Conservation (phyloP, 2,329 filamentous ascomycete genomes). For the Nemania diffusa region DNA sequence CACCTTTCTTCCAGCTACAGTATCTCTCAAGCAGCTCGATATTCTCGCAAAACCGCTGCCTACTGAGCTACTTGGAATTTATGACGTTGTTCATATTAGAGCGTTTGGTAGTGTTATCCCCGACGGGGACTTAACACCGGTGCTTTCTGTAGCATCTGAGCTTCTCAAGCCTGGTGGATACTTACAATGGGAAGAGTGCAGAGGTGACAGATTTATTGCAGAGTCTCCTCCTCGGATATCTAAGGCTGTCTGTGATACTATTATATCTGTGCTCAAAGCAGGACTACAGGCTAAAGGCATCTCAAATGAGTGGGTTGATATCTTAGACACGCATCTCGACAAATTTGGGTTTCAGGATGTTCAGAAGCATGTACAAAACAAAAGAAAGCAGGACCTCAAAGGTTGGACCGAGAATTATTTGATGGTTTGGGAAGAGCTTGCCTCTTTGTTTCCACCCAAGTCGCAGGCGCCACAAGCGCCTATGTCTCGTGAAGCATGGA, state of each 20-base stretch:
- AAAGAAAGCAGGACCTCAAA: constrained; percentile 39
- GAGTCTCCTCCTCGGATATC: constrained; percentile 33
- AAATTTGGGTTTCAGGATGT: constrained; percentile 24
- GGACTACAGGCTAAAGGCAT: constrained; percentile 1
- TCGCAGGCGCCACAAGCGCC: constrained; percentile 34
- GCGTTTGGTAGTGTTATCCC: constrained; percentile 35
- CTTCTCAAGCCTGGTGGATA: constrained; percentile 43
- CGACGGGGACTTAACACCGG: constrained; percentile 28
- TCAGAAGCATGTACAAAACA: background rate
- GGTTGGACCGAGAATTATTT: constrained; percentile 45
- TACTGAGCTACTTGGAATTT: constrained; percentile 33
- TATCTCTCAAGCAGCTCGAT: constrained; percentile 39
- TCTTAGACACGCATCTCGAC: constrained; percentile 8
- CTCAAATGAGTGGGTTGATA: background rate
- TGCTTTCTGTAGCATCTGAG: constrained; percentile 33
- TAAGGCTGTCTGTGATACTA: background rate
- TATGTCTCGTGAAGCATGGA: constrained; percentile 38
- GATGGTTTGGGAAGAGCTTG: constrained; percentile 45
- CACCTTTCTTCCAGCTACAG: constrained; percentile 29
- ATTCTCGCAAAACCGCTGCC: constrained; percentile 35
- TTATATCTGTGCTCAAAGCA: background rate
- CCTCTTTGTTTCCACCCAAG: constrained; percentile 36
- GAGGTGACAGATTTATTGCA: constrained; percentile 30
- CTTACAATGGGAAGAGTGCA: constrained; percentile 43
- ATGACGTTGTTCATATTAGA: constrained; percentile 43